Base-by-base conservation (phyloP, 2,329 filamentous ascomycete genomes). In the Chrysoporthe deuterocubensis region DNA sequence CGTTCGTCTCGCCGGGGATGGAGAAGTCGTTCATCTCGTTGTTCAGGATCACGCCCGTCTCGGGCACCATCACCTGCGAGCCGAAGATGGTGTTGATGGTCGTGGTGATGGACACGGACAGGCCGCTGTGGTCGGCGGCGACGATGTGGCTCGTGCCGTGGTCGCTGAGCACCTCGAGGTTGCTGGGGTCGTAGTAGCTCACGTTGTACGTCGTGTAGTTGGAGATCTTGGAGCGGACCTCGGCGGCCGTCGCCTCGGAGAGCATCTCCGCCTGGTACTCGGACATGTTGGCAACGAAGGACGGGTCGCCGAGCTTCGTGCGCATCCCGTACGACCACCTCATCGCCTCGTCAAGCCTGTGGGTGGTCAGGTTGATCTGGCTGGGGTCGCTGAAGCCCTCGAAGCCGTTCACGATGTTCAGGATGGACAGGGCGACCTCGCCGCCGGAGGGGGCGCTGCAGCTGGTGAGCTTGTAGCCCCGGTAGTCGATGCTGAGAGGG, bases 51-150 rank as follows among this genome's bases (percentile, higher is more conserved):
- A 96, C 82, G 2, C 93, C 93, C 0, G 92, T 96, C 75, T 96
- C 92, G 0, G 93, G 93, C 0, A 96, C 87, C 73, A 96, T 87
- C 57, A 96, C 73, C 3, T 86, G 85, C 9, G 89, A 92, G 13
- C 93, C 93, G 72, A 96, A 97, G 1, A 92, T 82, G 8, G 93
- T 82, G 76, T 97, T 97, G 69, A 96, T 82, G 0, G 93, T 96
- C 0, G 92, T 94, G 0, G 93, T 96, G 2, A 94, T 81, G 0
- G 91, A 91, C 62, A 96, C 85, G 9, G 92, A 86, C 72, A 97
- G 78, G 0, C 93, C 93, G 1, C 83, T 86, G 52, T 82, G 80
- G 76, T 97, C 93, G 1, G 89, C 88, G 0, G 88, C 81, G 0
- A 92, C 89, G 1, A 92, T 76, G 59, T 92, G 90, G 1, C 86